Percentiles rank a stretch among this genome's conserved stretches.
Evolutionary conservation across 1,139 yeast genomes (phyloP).

Genomic region (Pichia terricola): DNA sequence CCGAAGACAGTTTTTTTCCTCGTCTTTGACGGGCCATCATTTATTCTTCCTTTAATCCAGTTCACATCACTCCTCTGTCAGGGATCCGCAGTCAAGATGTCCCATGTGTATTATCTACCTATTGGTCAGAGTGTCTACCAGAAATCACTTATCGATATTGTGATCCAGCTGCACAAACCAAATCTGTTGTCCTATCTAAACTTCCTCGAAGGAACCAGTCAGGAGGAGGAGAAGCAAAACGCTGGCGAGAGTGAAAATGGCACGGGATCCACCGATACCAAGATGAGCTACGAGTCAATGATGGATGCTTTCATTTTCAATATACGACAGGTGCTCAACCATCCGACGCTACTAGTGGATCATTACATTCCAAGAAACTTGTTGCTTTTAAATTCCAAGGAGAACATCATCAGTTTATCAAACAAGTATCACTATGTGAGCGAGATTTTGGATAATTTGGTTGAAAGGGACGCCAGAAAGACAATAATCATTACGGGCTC

Average conservation of each 20-base stretch:
- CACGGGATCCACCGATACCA: neutral
- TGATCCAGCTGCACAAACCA: conserved; percentile 41
- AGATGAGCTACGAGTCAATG: conserved; percentile 25
- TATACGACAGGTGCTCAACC: conserved; percentile 42
- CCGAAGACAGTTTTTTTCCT: too few relatives aligned
- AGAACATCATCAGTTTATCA: conserved; percentile 41
- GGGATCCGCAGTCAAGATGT: too few relatives aligned
- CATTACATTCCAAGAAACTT: conserved; percentile 67
- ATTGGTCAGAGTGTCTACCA: conserved; percentile 47
- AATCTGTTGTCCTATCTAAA: conserved; percentile 21
- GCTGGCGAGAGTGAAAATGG: conserved; percentile 4
- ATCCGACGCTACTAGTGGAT: conserved; percentile 62
- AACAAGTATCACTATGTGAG: conserved; percentile 53
- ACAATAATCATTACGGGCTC: conserved; percentile 48
- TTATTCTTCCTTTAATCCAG: too few relatives aligned
- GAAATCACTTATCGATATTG: conserved; percentile 42
- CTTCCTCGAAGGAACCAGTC: conserved; percentile 3
- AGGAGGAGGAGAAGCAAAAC: neutral
- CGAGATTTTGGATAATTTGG: conserved; percentile 33
- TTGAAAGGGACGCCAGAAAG: conserved; percentile 13
- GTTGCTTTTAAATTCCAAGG: conserved; percentile 54
- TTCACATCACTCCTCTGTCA: too few relatives aligned
- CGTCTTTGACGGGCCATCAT: too few relatives aligned
- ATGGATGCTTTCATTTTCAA: conserved; percentile 39
- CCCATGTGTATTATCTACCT: conserved; percentile 41